Percentiles rank a stretch among this genome's conserved stretches.
Conservation (phyloP, 2,329 filamentous ascomycete genomes). For the Pseudogymnoascus sp. region DNA sequence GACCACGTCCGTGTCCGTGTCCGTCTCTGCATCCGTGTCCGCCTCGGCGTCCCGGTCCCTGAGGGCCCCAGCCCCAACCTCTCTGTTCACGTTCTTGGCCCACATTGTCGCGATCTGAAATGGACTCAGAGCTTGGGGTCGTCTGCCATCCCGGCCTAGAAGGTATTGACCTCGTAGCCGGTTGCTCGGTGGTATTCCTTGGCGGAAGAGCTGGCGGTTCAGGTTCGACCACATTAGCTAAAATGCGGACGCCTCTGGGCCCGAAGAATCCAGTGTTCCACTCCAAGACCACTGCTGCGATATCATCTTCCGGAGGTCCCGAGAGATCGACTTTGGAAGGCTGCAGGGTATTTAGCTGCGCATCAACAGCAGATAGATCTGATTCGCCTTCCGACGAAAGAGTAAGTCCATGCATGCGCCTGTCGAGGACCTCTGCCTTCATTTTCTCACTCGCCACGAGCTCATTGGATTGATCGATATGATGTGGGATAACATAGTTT, state of each 20-base stretch:
- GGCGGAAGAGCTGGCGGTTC: conserved; percentile 13
- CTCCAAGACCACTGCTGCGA: conserved; percentile 38
- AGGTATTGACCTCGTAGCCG: conserved; percentile 24
- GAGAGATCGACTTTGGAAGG: conserved; percentile 14
- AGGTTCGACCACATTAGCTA: conserved; percentile 1
- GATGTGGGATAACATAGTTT: conserved; percentile 46
- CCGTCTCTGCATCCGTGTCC: neutral
- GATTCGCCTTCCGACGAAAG: conserved; percentile 18
- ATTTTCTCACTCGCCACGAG: conserved; percentile 42
- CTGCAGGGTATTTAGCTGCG: conserved; percentile 34
- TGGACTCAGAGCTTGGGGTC: conserved; percentile 24
- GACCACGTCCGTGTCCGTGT: neutral
- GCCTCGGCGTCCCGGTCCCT: neutral
- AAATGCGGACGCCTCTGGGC: conserved; percentile 40
- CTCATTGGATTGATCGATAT: conserved; percentile 37
- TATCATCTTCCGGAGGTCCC: conserved; percentile 13
- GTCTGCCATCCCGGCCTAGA: neutral
- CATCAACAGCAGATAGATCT: conserved; percentile 31
- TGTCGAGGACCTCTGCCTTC: conserved; percentile 32
- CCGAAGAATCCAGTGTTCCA: conserved; percentile 52
- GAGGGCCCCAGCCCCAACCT: neutral
- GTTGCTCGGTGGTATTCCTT: conserved; percentile 15
- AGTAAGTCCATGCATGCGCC: conserved; percentile 21
- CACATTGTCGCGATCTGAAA: conserved; percentile 20
- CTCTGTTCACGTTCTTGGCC: conserved; percentile 13